Evolutionary conservation across 2,329 filamentous ascomycete genomes (phyloP).

Genomic region (Sporothrix sp.): DNA sequence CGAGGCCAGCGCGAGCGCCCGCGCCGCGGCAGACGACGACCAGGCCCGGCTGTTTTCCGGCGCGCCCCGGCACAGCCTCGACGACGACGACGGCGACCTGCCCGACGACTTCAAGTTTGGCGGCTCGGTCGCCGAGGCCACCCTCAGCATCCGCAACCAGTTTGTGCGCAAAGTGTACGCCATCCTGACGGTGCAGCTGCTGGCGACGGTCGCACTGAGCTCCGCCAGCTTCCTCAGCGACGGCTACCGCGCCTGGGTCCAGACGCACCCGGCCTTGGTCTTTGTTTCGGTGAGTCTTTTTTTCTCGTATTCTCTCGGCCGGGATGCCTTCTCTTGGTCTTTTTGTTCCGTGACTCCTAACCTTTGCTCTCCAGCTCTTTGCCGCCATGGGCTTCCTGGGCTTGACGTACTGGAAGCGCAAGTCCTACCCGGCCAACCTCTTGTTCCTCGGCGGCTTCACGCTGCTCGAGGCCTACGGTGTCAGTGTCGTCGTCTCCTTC

Average conservation of each 20-base stretch:
- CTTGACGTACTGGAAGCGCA: slow-evolving; percentile 90
- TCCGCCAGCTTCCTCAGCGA: slow-evolving; percentile 75
- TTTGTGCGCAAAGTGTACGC: slow-evolving; percentile 97
- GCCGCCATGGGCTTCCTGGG: slow-evolving; percentile 76
- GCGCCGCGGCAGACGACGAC: slow-evolving; percentile 44
- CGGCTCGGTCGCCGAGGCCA: slow-evolving; percentile 84
- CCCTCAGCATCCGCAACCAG: slow-evolving; percentile 90
- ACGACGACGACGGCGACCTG: slow-evolving; percentile 55
- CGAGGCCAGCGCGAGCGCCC: slow-evolving; percentile 37
- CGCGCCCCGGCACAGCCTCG: slow-evolving; percentile 66
- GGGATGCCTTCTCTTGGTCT: neutral
- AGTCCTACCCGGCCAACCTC: slow-evolving; percentile 89
- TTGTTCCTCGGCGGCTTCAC: slow-evolving; percentile 89
- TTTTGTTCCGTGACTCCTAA: neutral
- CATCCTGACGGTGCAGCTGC: slow-evolving; percentile 89
- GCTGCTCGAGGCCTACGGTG: slow-evolving; percentile 81
- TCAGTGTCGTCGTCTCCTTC: slow-evolving; percentile 87
- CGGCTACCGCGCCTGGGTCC: slow-evolving; percentile 78
- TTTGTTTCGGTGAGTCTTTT: slow-evolving; percentile 58
- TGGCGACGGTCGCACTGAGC: slow-evolving; percentile 73
- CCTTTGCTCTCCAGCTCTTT: slow-evolving; percentile 46
- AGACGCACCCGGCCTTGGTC: slow-evolving; percentile 72
- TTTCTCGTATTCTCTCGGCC: neutral
- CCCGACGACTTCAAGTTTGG: slow-evolving; percentile 99
- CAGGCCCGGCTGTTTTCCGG: slow-evolving; percentile 51